A percentile compares a stretch with the other conserved stretches of the same genome.
Evolutionary conservation across 345 rosid genomes (phyloP).

Genomic region (Moricandia moricandioides): DNA sequence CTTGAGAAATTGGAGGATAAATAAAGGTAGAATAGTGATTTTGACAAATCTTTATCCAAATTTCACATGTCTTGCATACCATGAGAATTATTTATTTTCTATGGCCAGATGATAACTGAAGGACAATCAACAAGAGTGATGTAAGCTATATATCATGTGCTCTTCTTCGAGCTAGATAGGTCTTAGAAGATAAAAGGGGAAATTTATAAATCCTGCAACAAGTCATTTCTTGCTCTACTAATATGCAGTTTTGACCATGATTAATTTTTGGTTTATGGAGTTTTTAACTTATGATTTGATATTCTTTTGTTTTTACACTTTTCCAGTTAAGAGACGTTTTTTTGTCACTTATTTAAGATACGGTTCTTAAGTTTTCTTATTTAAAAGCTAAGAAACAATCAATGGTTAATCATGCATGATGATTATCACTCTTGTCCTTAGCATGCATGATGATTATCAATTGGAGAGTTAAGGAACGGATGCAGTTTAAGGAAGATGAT

Average conservation of each 20-base stretch:
- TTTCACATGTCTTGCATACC: constrained; percentile 34
- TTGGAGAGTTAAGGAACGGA: neutral
- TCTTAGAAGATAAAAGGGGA: neutral
- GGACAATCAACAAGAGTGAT: constrained; percentile 39
- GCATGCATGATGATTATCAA: constrained; percentile 3
- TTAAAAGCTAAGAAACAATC: too few species aligned
- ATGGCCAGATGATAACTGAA: constrained; percentile 59
- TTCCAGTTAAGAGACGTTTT: too few species aligned
- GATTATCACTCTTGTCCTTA: too few species aligned
- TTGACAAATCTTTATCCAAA: neutral
- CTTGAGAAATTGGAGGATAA: neutral
- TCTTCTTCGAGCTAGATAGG: neutral
- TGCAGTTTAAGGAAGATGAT: neutral
- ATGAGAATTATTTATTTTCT: constrained; percentile 51
- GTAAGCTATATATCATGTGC: constrained; percentile 17
- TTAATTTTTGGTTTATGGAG: too few species aligned
- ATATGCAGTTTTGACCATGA: neutral
- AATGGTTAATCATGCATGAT: too few species aligned
- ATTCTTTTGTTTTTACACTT: too few species aligned
- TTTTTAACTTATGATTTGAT: too few species aligned
- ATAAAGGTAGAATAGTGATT: neutral
- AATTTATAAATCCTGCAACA: constrained; percentile 7
- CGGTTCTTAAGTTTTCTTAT: too few species aligned
- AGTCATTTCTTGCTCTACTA: neutral
- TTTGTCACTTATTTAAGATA: too few species aligned